A percentile compares a stretch with the other conserved stretches of the same genome.
Conservation (phyloP, 371 early-diverging fungal genomes). For the Mucor plumbeus region DNA sequence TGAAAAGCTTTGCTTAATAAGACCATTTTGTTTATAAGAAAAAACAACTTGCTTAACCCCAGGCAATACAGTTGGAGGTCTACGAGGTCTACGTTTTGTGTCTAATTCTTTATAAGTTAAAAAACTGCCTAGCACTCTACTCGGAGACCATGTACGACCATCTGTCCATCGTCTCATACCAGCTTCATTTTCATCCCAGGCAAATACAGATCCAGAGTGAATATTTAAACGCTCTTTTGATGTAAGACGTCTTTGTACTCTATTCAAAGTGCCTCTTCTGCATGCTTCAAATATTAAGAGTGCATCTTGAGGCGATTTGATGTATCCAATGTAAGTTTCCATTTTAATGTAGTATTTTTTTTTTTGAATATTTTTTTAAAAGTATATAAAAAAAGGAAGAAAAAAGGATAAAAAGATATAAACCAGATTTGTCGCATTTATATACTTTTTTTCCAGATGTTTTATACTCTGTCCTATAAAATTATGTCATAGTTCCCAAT, state of each 20-base stretch:
- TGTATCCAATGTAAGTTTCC: conserved; percentile 80
- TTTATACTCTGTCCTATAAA: neutral
- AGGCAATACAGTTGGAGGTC: conserved; percentile 17
- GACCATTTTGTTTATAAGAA: conserved; percentile 73
- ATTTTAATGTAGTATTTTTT: conserved; percentile 30
- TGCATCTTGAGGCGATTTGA: conserved; percentile 83
- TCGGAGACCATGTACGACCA: conserved; percentile 88
- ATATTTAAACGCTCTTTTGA: conserved; percentile 79
- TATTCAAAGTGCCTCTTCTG: conserved; percentile 62
- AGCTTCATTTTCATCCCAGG: conserved; percentile 88
- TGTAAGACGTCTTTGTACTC: conserved; percentile 80
- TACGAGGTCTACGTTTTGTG: conserved; percentile 52
- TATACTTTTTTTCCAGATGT: neutral
- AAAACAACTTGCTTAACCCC: conserved; percentile 22
- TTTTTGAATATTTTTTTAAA: too few relatives aligned
- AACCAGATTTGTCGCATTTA: neutral
- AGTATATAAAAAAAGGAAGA: neutral
- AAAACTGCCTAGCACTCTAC: conserved; percentile 83
- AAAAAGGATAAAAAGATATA: conserved; percentile 28
- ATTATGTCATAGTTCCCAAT: conserved; percentile 15
- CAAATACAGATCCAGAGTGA: conserved; percentile 86
- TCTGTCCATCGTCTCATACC: conserved; percentile 94
- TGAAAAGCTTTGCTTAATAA: conserved; percentile 87
- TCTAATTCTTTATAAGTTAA: conserved; percentile 81
- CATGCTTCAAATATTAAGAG: conserved; percentile 85